A percentile compares a stretch with the other conserved stretches of the same genome.
phyloP scores from a whole-genome alignment of 2,329 filamentous ascomycete genomes.

The Fusarium tanahbumbuense region DNA sequence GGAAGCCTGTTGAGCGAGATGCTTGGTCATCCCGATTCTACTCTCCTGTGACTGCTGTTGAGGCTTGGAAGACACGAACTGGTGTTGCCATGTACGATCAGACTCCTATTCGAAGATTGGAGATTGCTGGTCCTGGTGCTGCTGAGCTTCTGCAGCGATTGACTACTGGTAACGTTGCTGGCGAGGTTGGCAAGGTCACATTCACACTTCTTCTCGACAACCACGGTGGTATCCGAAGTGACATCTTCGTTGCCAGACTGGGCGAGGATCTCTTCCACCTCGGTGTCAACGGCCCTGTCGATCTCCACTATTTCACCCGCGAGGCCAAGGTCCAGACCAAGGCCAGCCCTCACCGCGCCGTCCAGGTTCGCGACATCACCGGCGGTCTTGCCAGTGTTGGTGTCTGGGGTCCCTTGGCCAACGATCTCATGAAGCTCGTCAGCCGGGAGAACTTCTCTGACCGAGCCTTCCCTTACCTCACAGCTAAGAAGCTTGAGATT shows the following conservation, averaged over 20 bases:
- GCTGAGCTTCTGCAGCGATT: slow-evolving; percentile 65
- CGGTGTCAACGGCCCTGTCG: slow-evolving; percentile 65
- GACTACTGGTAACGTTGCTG: slow-evolving; percentile 62
- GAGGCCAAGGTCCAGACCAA: slow-evolving; percentile 63
- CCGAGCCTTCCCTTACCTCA: slow-evolving; percentile 61
- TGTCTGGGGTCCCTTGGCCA: slow-evolving; percentile 69
- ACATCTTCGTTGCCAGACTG: slow-evolving; percentile 67
- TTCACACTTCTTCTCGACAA: slow-evolving; percentile 68
- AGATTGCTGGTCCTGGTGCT: slow-evolving; percentile 68
- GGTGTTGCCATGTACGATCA: slow-evolving; percentile 72
- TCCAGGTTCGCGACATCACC: slow-evolving; percentile 68
- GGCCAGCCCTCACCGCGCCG: slow-evolving; percentile 55
- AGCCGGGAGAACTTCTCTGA: slow-evolving; percentile 60
- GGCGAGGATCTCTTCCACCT: slow-evolving; percentile 64
- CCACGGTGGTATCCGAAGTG: slow-evolving; percentile 65
- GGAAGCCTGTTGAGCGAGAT: slow-evolving; percentile 67
- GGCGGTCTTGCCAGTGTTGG: slow-evolving; percentile 70
- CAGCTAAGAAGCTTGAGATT: slow-evolving; percentile 61
- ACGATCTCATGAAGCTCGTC: slow-evolving; percentile 61
- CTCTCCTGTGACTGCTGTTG: slow-evolving; percentile 68
- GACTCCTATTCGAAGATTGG: slow-evolving; percentile 68
- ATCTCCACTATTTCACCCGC: slow-evolving; percentile 64
- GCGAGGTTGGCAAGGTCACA: slow-evolving; percentile 61
- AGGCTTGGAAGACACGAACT: slow-evolving; percentile 74
- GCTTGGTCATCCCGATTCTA: slow-evolving; percentile 68